These are phyloP conservation scores for Coelastrella sp. DNA, from an alignment of 139 green algal species.

Conservation along the genomic window DNA sequence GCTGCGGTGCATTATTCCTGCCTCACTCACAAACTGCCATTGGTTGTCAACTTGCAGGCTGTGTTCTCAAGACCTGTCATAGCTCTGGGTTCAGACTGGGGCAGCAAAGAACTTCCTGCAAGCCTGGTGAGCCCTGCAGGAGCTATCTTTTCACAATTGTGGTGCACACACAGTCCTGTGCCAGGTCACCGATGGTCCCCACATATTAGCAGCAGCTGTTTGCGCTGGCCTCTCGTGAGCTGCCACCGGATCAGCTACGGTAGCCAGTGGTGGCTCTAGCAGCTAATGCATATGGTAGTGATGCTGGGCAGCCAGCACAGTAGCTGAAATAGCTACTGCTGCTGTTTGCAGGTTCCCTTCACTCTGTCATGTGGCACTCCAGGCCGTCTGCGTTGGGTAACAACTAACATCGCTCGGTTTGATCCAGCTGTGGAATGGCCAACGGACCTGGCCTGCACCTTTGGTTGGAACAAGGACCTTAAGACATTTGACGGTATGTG, in stretches of 20 bases:
- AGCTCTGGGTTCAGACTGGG: conserved; percentile 71
- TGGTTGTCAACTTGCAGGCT: conserved; percentile 47
- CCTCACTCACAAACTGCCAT: no score
- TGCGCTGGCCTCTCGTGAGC: no score
- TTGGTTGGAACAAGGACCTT: conserved; percentile 57
- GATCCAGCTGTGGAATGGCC: conserved; percentile 68
- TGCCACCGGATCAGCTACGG: no score
- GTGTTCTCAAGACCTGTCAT: conserved; percentile 72
- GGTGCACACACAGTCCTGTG: not conserved
- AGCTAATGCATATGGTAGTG: no score
- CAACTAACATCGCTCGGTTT: conserved; percentile 72
- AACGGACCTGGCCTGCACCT: conserved; percentile 62
- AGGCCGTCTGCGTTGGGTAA: conserved; percentile 70
- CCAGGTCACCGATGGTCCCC: not conserved
- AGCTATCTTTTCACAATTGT: not conserved
- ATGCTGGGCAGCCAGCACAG: no score
- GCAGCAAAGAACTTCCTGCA: conserved; percentile 31
- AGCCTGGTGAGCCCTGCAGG: conserved; percentile 39
- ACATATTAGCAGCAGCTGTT: no score
- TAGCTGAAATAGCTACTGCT: no score
- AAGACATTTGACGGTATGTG: conserved; percentile 70
- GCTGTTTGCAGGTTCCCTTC: conserved; percentile 62
- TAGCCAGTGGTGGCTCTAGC: no score
- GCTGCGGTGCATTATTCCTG: no score
- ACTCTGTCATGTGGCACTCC: conserved; percentile 53